Evolutionary conservation across 2,329 filamentous ascomycete species (phyloP).

Genomic region (Xenosphaeropsis pyriputrescens): DNA sequence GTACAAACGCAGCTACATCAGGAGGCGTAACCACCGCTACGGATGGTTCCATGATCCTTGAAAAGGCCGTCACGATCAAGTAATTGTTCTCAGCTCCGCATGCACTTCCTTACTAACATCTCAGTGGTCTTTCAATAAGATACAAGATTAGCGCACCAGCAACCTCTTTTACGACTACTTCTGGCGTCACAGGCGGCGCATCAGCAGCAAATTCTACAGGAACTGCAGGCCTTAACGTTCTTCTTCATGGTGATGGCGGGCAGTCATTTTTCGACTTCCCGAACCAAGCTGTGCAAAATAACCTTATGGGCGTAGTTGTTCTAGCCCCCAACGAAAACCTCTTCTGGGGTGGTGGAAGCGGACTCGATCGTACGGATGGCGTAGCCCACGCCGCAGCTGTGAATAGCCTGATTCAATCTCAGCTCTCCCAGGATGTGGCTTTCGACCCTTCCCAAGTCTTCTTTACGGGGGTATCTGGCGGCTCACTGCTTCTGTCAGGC

Average conservation of each 20-base stretch:
- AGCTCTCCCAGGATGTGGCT: conserved; percentile 35
- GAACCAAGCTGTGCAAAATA: conserved; percentile 61
- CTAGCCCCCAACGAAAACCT: conserved; percentile 36
- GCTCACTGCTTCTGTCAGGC: conserved; percentile 34
- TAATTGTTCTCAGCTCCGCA: conserved; percentile 11
- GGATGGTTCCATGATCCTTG: conserved; percentile 39
- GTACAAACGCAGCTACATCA: background rate
- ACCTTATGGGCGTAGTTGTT: conserved; percentile 66
- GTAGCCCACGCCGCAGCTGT: conserved; percentile 40
- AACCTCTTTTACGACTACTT: conserved; percentile 32
- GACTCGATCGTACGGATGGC: conserved; percentile 36
- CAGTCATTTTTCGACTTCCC: conserved; percentile 62
- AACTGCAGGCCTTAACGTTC: conserved; percentile 35
- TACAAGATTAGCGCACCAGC: conserved; percentile 40
- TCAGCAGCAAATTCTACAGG: conserved; percentile 17
- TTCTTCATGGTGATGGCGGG: conserved; percentile 44
- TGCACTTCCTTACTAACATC: background rate
- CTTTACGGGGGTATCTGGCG: conserved; percentile 43
- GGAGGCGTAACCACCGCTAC: conserved; percentile 24
- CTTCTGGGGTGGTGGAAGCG: conserved; percentile 41
- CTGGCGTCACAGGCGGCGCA: conserved; percentile 30
- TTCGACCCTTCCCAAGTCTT: conserved; percentile 36
- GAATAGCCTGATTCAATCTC: conserved; percentile 31
- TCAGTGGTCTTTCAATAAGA: conserved; percentile 34
- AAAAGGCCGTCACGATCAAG: conserved; percentile 38